A percentile compares a stretch with the other conserved stretches of the same genome.
phyloP scores from a whole-genome alignment of 495 filamentous ascomycete genomes.

The Trichocladium uniseriatum region DNA sequence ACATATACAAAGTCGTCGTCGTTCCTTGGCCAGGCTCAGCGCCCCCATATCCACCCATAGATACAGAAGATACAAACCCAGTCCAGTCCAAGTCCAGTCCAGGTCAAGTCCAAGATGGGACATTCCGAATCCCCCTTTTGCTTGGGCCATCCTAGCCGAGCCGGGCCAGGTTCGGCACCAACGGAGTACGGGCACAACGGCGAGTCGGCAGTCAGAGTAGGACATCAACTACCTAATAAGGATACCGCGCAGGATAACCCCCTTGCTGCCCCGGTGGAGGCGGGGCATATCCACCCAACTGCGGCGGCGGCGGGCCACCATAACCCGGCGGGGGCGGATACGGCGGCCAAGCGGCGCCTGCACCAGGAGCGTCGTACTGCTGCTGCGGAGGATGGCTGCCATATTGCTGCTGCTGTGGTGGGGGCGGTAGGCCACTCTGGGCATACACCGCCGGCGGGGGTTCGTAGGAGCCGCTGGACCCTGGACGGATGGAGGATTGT shows the following conservation, averaged over 20 bases:
- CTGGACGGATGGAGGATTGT: conserved; percentile 36
- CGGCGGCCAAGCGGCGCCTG: conserved; percentile 3
- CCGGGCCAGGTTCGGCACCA: too few species aligned
- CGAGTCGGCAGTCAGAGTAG: too few species aligned
- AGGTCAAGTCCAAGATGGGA: too few species aligned
- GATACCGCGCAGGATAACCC: conserved; percentile 9
- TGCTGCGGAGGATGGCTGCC: not conserved
- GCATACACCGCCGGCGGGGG: conserved; percentile 32
- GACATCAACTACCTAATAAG: conserved; percentile 13
- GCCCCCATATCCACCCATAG: too few species aligned
- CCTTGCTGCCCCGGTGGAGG: conserved; percentile 9
- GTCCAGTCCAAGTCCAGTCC: too few species aligned
- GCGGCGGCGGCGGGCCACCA: conserved; percentile 12
- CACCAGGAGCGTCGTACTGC: too few species aligned
- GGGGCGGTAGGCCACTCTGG: conserved; percentile 13
- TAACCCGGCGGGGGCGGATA: conserved; percentile 11
- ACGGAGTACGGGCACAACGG: too few species aligned
- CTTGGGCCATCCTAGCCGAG: too few species aligned
- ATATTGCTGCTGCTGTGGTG: not conserved
- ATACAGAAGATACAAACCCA: too few species aligned
- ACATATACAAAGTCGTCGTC: not conserved
- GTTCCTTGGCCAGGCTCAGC: too few species aligned
- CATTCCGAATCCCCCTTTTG: too few species aligned
- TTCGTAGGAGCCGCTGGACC: conserved; percentile 38
- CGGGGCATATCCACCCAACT: conserved; percentile 8